These are phyloP conservation scores for Fimicolochytrium jonesii DNA, from an alignment of 192 early-diverging fungal species.

Conservation along the genomic window DNA sequence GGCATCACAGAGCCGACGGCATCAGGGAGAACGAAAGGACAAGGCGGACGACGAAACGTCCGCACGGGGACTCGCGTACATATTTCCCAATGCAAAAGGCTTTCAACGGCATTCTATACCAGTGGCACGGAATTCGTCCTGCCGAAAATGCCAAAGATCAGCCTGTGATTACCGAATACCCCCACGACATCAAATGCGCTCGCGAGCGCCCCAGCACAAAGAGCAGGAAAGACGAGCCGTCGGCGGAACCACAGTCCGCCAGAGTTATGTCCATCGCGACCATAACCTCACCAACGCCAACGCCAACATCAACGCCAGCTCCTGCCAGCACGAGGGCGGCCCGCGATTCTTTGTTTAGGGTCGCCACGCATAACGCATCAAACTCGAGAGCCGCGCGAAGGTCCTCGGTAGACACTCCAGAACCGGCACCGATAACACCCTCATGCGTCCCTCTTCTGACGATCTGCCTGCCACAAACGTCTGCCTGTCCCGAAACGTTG, in stretches of 20 bases:
- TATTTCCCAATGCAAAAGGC: neutral
- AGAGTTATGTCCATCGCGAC: neutral
- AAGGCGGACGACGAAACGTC: neutral
- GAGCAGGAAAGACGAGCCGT: neutral
- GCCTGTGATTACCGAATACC: neutral
- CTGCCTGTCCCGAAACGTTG: neutral
- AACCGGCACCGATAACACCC: neutral
- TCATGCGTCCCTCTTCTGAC: neutral
- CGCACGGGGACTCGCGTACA: neutral
- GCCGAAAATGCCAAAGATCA: neutral
- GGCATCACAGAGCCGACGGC: neutral
- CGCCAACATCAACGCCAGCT: neutral
- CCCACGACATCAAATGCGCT: neutral
- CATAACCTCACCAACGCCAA: neutral
- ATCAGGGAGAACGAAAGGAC: neutral
- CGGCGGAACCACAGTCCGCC: neutral
- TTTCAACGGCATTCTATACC: neutral
- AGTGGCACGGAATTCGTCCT: slow-evolving; percentile 1
- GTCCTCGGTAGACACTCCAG: no score
- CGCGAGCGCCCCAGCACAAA: neutral
- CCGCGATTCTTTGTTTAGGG: no score
- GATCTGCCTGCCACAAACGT: neutral
- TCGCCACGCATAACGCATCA: no score
- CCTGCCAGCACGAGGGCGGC: no score
- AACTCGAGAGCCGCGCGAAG: no score